phyloP scores from a whole-genome alignment of 768 basidiomycete genomes.

The Lactarius akahatsu region DNA sequence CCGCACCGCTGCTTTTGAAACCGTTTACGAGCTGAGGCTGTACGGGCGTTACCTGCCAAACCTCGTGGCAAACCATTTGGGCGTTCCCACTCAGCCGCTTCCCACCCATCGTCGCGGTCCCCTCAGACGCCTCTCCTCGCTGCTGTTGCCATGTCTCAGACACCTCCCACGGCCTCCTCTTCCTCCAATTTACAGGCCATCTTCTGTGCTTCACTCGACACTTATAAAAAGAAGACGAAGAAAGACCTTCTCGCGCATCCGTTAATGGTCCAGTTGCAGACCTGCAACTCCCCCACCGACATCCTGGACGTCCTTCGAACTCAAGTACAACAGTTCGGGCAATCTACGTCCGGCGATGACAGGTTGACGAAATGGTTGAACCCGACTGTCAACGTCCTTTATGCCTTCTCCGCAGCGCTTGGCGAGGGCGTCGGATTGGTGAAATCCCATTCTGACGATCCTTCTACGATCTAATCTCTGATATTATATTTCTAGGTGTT shows the following conservation, averaged over 20 bases:
- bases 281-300: too few species aligned
- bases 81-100: too few species aligned
- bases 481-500: not conserved
- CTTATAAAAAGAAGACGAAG: not conserved
- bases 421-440: not conserved
- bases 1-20: too few species aligned
- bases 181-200: not conserved
- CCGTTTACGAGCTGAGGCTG: too few species aligned
- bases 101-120: too few species aligned
- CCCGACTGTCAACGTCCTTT: not conserved
- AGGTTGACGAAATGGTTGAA: not conserved
- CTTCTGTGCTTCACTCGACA: not conserved
- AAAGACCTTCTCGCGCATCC: constrained; percentile 1
- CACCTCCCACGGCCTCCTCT: not conserved
- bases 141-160: not conserved
- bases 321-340: too few species aligned
- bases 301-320: too few species aligned
- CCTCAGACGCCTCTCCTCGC: not conserved
- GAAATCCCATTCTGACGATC: not conserved
- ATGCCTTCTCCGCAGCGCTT: not conserved
- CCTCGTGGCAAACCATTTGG: too few species aligned
- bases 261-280: not conserved
- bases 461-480: not conserved
- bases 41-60: too few species aligned
- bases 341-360: not conserved